phyloP scores from a whole-genome alignment of 345 rosid genomes.

The Pelargonium nanum region DNA sequence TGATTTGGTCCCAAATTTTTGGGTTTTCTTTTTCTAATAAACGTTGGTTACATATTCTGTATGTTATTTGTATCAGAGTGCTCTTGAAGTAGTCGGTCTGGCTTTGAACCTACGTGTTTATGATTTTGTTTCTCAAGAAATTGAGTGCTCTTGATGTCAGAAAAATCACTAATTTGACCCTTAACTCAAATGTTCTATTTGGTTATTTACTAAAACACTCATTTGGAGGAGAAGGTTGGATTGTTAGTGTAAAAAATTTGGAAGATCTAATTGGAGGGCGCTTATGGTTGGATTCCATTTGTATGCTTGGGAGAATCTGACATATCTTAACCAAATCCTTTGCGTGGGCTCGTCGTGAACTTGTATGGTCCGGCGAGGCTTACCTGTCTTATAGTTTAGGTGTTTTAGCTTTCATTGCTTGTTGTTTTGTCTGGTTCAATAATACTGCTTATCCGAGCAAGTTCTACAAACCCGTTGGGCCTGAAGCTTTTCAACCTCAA shows the following conservation, averaged over 20 bases:
- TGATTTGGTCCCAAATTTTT: no score
- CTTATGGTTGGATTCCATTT: slow-evolving; percentile 6
- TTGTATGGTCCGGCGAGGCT: slow-evolving; percentile 11
- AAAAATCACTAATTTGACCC: no score
- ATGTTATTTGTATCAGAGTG: no score
- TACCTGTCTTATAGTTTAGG: slow-evolving; percentile 10
- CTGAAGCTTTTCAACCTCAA: no score
- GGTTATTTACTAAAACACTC: background rate
- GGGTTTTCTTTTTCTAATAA: no score
- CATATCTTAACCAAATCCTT: slow-evolving; percentile 8
- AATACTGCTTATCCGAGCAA: no score
- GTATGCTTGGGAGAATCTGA: slow-evolving; percentile 2
- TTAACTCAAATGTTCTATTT: no score
- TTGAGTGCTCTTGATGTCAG: no score
- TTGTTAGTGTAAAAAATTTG: slow-evolving; percentile 7
- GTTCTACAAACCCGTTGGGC: no score
- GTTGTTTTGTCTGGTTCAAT: no score
- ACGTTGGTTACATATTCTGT: no score
- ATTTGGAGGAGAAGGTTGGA: background rate
- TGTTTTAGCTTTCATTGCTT: slow-evolving; percentile 2
- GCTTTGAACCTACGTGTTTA: slow-evolving; percentile 7
- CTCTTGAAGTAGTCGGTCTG: slow-evolving; percentile 8
- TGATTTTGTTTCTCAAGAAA: slow-evolving; percentile 6
- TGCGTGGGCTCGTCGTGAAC: background rate
- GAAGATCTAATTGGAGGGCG: slow-evolving; percentile 4